Conservation (phyloP, 1,139 yeast genomes). For the Sugiyamaella castrensis region DNA sequence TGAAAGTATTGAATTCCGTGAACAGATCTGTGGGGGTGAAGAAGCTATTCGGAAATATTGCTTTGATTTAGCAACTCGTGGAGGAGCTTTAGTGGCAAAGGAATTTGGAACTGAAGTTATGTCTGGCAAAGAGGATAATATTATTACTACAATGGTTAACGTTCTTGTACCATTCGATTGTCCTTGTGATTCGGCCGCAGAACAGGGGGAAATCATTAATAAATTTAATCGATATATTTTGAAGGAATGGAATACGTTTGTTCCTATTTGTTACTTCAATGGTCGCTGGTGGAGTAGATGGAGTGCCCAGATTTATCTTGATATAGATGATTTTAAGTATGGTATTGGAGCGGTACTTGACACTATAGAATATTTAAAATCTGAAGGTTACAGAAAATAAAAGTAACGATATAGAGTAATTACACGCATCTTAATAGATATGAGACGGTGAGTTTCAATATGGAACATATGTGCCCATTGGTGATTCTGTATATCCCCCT, state of each 20-base stretch:
- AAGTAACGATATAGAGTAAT: too few relatives aligned
- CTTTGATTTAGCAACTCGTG: constrained; percentile 44
- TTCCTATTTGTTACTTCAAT: constrained; percentile 47
- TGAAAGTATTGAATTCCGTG: constrained; percentile 52
- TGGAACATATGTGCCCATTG: too few relatives aligned
- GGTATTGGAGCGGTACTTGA: constrained; percentile 41
- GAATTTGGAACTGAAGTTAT: constrained; percentile 38
- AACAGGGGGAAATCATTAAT: constrained; percentile 15
- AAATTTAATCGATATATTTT: constrained; percentile 26
- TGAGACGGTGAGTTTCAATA: too few relatives aligned
- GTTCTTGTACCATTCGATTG: constrained; percentile 42
- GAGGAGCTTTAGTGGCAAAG: constrained; percentile 41
- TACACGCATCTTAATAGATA: too few relatives aligned
- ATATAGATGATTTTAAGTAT: constrained; percentile 49
- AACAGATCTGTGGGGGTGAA: constrained; percentile 55
- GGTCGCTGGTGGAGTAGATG: constrained; percentile 50
- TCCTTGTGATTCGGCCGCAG: constrained; percentile 9
- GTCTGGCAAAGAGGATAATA: constrained; percentile 32
- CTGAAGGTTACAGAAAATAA: constrained; percentile 2
- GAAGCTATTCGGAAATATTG: constrained; percentile 50
- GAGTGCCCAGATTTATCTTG: constrained; percentile 60
- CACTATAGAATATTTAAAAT: constrained; percentile 17
- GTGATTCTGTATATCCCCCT: too few relatives aligned
- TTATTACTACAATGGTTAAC: constrained; percentile 48
- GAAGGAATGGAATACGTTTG: constrained; percentile 43